Base-by-base conservation (phyloP, 2,329 filamentous ascomycete genomes). In the Fusarium haematococcum region DNA sequence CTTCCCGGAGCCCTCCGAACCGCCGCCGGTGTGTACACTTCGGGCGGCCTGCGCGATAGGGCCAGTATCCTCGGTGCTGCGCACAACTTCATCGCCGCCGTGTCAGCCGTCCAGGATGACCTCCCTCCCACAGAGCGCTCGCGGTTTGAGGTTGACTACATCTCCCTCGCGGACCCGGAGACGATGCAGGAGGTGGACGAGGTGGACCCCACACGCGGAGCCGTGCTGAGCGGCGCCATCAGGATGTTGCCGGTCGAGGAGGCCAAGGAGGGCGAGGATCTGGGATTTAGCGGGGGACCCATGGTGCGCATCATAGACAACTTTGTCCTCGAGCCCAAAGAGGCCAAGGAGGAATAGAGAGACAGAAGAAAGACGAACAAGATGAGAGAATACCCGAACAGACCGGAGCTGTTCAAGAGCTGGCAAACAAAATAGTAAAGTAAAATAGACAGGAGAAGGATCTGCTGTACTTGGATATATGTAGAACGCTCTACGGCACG, bases 231-330 rank as follows among this genome's bases (percentile, higher is more conserved):
- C 80, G 95, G 94, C 5, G 97, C 97, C 0, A 86, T 99, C 67
- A 97, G 94, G 84, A 97, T 99, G 93, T 81, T 94, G 54, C 93
- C 95, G 0, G 86, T 98, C 2, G 94, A 97, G 80, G 88, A 90
- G 61, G 87, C 92, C 1, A 88, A 86, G 58, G 85, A 90, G 7
- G 93, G 89, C 1, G 95, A 98, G 81, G 91, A 95, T 74, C 83
- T 95, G 30, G 95, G 95, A 5, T 91, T 90, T 70, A 88, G 90
- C 65, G 92, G 91, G 5, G 92, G 92, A 2, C 94, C 94, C 18
- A 82, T 91, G 1, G 97, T 99, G 57, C 88, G 97, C 71, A 85
- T 99, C 83, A 98, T 99, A 81, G 97, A 99, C 80, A 99, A 99
- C 79, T 92, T 98, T 74, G 92, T 97, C 64, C 81, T 96, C 37